Percentiles rank a stretch among this genome's conserved stretches.
phyloP scores from a whole-genome alignment of 2,329 filamentous ascomycete genomes.

The Metarhizium anisopliae region DNA sequence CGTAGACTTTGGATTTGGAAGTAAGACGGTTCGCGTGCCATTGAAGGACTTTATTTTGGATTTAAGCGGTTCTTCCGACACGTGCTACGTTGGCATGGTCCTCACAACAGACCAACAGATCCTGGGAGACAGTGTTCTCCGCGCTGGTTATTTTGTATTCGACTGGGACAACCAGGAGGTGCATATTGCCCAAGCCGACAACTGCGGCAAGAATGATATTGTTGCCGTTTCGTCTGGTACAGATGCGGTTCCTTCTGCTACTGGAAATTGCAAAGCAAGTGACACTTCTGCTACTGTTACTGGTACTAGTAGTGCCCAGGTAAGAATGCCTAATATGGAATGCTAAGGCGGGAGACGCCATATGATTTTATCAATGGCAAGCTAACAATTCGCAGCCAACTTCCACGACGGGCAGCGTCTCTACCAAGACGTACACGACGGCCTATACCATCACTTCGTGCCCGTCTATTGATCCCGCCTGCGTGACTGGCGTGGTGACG shows the following conservation, averaged over 20 bases:
- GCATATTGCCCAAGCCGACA: slow-evolving; percentile 31
- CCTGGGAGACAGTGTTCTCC: slow-evolving; percentile 32
- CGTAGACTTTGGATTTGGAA: slow-evolving; percentile 39
- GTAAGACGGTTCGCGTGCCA: slow-evolving; percentile 31
- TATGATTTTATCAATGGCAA: neutral
- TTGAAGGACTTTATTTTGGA: slow-evolving; percentile 42
- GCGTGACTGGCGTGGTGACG: slow-evolving; percentile 13
- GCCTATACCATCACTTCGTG: slow-evolving; percentile 18
- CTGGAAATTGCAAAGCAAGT: slow-evolving; percentile 26
- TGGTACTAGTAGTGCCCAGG: slow-evolving; percentile 1
- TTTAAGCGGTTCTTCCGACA: slow-evolving; percentile 19
- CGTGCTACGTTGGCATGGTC: slow-evolving; percentile 34
- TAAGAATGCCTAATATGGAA: neutral
- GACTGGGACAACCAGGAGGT: slow-evolving; percentile 35
- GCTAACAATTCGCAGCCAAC: slow-evolving; percentile 6
- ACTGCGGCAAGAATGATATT: slow-evolving; percentile 30
- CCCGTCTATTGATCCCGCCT: slow-evolving; percentile 12
- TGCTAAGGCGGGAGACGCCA: neutral
- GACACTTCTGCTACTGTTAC: slow-evolving; percentile 11
- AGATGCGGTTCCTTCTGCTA: slow-evolving; percentile 22
- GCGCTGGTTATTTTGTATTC: slow-evolving; percentile 37
- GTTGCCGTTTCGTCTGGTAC: slow-evolving; percentile 24
- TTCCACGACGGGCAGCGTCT: slow-evolving; percentile 1
- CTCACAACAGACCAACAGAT: slow-evolving; percentile 32
- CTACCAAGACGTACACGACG: slow-evolving; percentile 13